phyloP scores from a whole-genome alignment of 352 stramenopile genomes.

The Phytophthora vignae region DNA sequence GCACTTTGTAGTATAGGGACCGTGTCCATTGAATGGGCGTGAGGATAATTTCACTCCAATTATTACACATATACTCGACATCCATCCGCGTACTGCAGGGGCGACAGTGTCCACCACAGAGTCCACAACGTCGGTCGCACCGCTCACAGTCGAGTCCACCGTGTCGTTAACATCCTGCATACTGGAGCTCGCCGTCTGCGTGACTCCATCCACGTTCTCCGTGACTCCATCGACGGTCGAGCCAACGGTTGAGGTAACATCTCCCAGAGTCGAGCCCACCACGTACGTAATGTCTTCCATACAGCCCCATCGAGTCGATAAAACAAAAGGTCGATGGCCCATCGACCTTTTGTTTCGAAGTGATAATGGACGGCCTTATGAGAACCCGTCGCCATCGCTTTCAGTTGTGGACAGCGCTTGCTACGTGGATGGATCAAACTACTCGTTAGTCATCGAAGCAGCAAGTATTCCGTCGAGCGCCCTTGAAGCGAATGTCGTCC shows the following conservation, averaged over 20 bases:
- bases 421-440: background rate
- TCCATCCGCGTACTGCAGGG: background rate
- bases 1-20: no score
- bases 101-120: background rate
- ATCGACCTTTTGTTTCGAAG: no score
- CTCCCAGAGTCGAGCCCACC: constrained; percentile 8
- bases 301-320: no score
- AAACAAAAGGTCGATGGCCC: no score
- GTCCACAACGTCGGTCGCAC: constrained; percentile 5
- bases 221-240: constrained; percentile 1
- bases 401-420: background rate
- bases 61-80: no score
- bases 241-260: background rate
- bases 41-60: no score
- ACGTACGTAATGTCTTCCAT: constrained; percentile 4
- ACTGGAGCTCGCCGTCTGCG: constrained; percentile 1
- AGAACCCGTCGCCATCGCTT: background rate
- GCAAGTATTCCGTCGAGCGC: background rate
- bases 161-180: background rate
- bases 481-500: background rate
- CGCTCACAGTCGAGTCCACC: constrained; percentile 9
- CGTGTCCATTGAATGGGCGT: no score
- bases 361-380: background rate
- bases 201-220: constrained; percentile 1
- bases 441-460: background rate